Percentiles rank a stretch among this genome's conserved stretches.
Evolutionary conservation across 805 yeast genomes (phyloP).

Genomic region (Candida arabinofermentans): DNA sequence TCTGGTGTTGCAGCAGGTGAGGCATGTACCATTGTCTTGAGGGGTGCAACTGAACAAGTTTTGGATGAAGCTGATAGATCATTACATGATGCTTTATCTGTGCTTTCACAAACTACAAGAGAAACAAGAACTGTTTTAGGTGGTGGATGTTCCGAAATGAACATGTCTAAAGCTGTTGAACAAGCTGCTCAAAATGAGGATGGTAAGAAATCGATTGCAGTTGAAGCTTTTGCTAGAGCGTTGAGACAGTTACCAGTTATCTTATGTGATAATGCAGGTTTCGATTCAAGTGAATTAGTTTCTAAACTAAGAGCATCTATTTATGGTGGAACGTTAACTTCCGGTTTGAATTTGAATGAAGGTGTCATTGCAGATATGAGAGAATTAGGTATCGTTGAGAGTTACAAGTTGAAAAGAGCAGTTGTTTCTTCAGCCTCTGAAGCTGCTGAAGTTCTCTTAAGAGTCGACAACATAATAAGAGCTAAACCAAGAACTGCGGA

Average conservation of each 20-base stretch:
- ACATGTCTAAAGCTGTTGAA: conserved; percentile 96
- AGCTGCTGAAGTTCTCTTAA: conserved; percentile 91
- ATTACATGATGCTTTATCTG: conserved; percentile 93
- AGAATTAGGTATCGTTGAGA: conserved; percentile 88
- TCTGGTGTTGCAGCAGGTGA: conserved; percentile 95
- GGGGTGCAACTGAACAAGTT: conserved; percentile 99
- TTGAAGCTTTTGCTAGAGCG: conserved; percentile 92
- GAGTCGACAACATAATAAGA: conserved; percentile 95
- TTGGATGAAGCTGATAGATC: conserved; percentile 98
- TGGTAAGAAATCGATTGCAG: conserved; percentile 91
- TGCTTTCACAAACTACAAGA: conserved; percentile 87
- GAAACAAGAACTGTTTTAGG: conserved; percentile 91
- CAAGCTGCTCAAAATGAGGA: conserved; percentile 86
- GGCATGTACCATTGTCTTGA: conserved; percentile 91
- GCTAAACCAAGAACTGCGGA: conserved; percentile 98
- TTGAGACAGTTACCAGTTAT: conserved; percentile 93
- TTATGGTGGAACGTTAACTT: conserved; percentile 86
- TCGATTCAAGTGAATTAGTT: conserved; percentile 87
- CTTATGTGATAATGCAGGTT: conserved; percentile 95
- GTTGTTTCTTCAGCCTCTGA: conserved; percentile 96
- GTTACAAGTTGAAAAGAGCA: conserved; percentile 86
- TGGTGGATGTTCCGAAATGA: conserved; percentile 89
- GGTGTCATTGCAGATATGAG: conserved; percentile 93
- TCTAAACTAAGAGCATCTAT: conserved; percentile 86
- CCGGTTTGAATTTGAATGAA: conserved; percentile 82